A percentile compares a stretch with the other conserved stretches of the same genome.
phyloP scores from a whole-genome alignment of 164 flowering plant genomes.

The Protea cynaroides region DNA sequence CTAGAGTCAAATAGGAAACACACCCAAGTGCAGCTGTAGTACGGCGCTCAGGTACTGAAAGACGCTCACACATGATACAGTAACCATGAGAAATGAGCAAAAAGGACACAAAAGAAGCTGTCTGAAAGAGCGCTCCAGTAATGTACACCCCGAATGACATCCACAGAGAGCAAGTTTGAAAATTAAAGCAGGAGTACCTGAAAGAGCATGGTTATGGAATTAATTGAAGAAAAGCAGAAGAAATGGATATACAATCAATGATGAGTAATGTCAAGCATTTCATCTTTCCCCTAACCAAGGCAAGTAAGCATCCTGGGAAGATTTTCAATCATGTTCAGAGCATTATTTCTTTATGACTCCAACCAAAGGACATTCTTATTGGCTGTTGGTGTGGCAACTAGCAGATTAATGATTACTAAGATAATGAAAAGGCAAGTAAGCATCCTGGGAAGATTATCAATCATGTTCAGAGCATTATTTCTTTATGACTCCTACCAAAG shows the following conservation, averaged over 20 bases:
- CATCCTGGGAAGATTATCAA: background rate
- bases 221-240: background rate
- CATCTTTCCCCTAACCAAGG: background rate
- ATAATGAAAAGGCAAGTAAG: background rate
- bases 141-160: conserved; percentile 90
- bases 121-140: conserved; percentile 82
- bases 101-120: conserved; percentile 75
- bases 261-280: background rate
- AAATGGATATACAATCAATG: background rate
- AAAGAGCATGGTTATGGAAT: conserved; percentile 9
- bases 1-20: conserved; percentile 73
- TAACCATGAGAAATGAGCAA: conserved; percentile 87
- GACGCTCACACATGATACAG: conserved; percentile 80
- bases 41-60: conserved; percentile 68
- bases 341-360: background rate
- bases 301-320: background rate
- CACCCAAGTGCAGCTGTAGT: conserved; percentile 71
- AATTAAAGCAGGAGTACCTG: conserved; percentile 84
- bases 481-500: background rate
- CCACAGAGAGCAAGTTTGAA: conserved; percentile 84
- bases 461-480: no score
- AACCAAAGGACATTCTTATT: background rate
- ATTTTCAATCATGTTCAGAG: background rate
- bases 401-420: background rate
- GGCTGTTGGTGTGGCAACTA: background rate